These are phyloP conservation scores for Eutypa lata DNA, from an alignment of 2,329 filamentous ascomycete species.

Conservation along the genomic window DNA sequence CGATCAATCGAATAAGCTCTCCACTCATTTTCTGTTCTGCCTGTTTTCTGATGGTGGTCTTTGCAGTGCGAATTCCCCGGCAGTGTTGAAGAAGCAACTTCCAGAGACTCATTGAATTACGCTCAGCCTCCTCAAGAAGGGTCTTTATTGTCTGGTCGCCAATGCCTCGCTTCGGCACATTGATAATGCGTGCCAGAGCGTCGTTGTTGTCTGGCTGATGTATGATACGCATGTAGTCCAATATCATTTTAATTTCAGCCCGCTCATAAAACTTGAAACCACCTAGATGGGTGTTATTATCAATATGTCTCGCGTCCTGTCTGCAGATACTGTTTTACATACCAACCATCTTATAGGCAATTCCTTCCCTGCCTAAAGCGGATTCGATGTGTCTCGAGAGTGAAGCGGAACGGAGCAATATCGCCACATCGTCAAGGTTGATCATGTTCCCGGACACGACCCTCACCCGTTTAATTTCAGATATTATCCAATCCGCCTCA, in stretches of 20 bases:
- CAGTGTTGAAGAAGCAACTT: slow-evolving; percentile 59
- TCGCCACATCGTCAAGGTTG: slow-evolving; percentile 73
- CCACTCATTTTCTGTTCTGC: slow-evolving; percentile 53
- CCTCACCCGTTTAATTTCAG: slow-evolving; percentile 71
- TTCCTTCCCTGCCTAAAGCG: slow-evolving; percentile 73
- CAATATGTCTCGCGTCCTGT: neutral
- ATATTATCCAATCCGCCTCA: slow-evolving; percentile 86
- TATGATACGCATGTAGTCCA: slow-evolving; percentile 86
- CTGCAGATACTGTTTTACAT: slow-evolving; percentile 18
- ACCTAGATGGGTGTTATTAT: slow-evolving; percentile 30
- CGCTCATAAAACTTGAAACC: slow-evolving; percentile 91
- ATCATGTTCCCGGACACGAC: slow-evolving; percentile 72
- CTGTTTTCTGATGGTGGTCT: slow-evolving; percentile 46
- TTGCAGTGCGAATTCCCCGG: slow-evolving; percentile 44
- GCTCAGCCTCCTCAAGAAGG: slow-evolving; percentile 74
- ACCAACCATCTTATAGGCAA: slow-evolving; percentile 90
- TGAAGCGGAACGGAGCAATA: slow-evolving; percentile 80
- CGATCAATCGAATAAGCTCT: slow-evolving; percentile 43
- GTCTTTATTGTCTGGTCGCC: slow-evolving; percentile 75
- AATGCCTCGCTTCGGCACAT: slow-evolving; percentile 76
- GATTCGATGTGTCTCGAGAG: slow-evolving; percentile 85
- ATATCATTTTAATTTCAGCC: slow-evolving; percentile 77
- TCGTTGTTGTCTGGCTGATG: slow-evolving; percentile 85
- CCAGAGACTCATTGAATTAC: slow-evolving; percentile 70
- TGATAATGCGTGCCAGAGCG: slow-evolving; percentile 78